These are phyloP conservation scores for Plasmodium falciparum DNA, from an alignment of 169 alveolate species.

Conservation along the genomic window DNA sequence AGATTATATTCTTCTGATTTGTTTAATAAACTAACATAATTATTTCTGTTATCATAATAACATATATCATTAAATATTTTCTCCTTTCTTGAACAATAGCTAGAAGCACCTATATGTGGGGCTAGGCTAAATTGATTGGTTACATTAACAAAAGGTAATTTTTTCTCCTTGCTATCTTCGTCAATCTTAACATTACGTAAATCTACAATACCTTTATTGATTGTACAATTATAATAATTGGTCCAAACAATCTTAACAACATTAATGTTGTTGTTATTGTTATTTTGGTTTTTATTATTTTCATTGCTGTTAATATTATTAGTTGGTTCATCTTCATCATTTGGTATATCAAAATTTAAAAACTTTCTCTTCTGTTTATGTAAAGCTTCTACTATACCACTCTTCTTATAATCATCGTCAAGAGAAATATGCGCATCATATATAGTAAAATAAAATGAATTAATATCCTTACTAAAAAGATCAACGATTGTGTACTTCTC, in stretches of 20 bases:
- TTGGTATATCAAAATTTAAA: conserved; percentile 6
- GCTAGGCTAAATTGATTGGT: conserved; percentile 24
- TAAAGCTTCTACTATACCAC: not conserved
- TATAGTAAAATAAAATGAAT: conserved; percentile 19
- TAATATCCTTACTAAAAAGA: conserved; percentile 35
- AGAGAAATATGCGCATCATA: conserved; percentile 33
- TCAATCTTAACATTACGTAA: conserved; percentile 8
- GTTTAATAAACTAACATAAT: conserved; percentile 32
- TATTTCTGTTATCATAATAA: conserved; percentile 27
- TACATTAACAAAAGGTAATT: conserved; percentile 16
- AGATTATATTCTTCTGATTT: conserved; percentile 18
- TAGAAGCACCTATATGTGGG: conserved; percentile 28
- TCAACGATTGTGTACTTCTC: conserved; percentile 25
- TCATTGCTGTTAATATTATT: not conserved
- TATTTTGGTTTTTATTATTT: not conserved
- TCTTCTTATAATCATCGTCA: conserved; percentile 21
- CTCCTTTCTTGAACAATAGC: conserved; percentile 38
- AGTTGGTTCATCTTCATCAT: not conserved
- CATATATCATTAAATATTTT: conserved; percentile 32
- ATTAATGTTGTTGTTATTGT: not conserved
- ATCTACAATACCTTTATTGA: conserved; percentile 58
- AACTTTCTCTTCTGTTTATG: conserved; percentile 20
- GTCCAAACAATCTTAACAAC: conserved; percentile 33
- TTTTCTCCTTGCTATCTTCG: not conserved
- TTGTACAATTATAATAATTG: conserved; percentile 33